Base-by-base conservation (phyloP, 352 stramenopile genomes). In the Pythium utonaiense region DNA sequence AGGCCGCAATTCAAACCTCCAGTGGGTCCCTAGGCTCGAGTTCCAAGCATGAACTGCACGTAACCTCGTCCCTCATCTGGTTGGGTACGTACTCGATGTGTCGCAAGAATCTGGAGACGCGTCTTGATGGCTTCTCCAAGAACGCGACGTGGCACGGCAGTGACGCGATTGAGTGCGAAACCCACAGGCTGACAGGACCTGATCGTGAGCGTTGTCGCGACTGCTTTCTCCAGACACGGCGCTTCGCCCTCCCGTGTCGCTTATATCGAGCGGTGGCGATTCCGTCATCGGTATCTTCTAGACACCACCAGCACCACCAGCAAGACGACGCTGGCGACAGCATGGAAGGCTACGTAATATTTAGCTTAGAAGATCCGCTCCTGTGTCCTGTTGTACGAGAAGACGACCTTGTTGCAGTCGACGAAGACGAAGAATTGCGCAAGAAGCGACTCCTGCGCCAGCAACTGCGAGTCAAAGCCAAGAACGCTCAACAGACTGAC, bases 51-150 rank as follows among this genome's bases (percentile, higher is more conserved):
- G n/a, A 27, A 13, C n/a, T 6, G 9, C 33, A 17, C 50, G 25
- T 42, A 48, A 1, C 54, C 9, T 56, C 41, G 4, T 62, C 60
- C 12, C 28, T 62, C 19, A 48, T 89, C 34, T 89, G 77, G 77
- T 66, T 89, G 1, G 77, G 77, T 6, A 12, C 75, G 7, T 83
- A 72, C 41, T 41, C 54, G 12, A 47, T 78, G 3, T 84, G 75
- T 22, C 66, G 63, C 4, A 67, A 69, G 0, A 44, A 60, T 45
- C 55, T 88, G 6, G 57, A 78, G 25, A 64, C 70, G 13, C 77
- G 70, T 24, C 64, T 86, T 0, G 72, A 56, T 0, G 40, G 78
- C 1, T 67, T 62, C 21, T 21, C 44, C 3, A 8, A n/a, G n/a
- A 40, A 25, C 0, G 52, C 60, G 6, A 9, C 25, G 22, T 66